Base-by-base conservation (phyloP, 805 yeast genomes). In the Torulaspora microellipsoides region DNA sequence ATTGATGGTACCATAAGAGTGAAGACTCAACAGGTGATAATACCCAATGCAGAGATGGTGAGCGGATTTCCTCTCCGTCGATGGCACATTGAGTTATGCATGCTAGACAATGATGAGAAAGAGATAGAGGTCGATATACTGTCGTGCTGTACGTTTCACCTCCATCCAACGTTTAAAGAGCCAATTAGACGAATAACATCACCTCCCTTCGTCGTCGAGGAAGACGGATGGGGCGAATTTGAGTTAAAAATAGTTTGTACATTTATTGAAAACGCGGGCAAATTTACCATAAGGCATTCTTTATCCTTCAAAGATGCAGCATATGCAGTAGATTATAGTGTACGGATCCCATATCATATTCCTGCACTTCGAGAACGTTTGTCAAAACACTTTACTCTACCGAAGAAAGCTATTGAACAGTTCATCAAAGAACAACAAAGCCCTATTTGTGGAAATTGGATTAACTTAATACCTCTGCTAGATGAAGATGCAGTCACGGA, bases 201-300 rank as follows among this genome's bases (percentile, higher is more conserved):
- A 59, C 77, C 86, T 5, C 98, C 98, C 8, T 91, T 89, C 69
- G 73, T 67, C 54, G 77, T 91, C 42, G 84, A 81, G 57, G 98
- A 91, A 65, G 78, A 83, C 65, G 99, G 98, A 36, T 91, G 98
- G 98, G 99, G 98, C 59, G 97, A 90, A 58, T 91, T 91, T 59
- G 95, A 86, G 59, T 73, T 91, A 63, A 84, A 84, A 23, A 81
- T 93, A 46, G 72, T 81, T 4, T 72, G 91, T 42, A 81, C 81
- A 45, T 71, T 84, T 37, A 73, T 80, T 11, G 95, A 89, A 44
- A 83, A 82, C 54, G 82, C 81, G 40, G 98, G 97, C 23, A 95
- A 86, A 59, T 75, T 82, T 43, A 82, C 82, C 54, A 65, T 90
- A 5, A 75, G 73, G 55, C 98, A 93, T 64, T 96, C 91, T 63